Evolutionary conservation across 176 grass and related monocot genomes (phyloP).

Genomic region (Elaeis guineensis): DNA sequence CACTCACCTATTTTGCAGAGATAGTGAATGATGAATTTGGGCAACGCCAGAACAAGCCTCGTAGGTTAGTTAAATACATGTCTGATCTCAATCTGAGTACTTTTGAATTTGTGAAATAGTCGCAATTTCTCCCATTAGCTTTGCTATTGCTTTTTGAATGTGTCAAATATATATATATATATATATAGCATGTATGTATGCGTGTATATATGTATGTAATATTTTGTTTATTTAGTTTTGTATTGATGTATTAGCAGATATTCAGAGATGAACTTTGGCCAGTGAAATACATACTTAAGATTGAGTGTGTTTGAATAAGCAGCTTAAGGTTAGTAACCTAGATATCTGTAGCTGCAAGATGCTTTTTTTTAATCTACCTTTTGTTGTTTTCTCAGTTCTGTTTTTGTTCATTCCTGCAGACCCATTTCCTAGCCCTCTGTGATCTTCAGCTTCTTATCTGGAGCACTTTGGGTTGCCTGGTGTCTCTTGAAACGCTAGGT

Average conservation of each 20-base stretch:
- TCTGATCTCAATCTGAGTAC: not conserved
- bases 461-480: slow-evolving; percentile 5
- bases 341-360: not conserved
- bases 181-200: too few species aligned
- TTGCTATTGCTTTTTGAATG: too few species aligned
- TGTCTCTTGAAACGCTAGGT: slow-evolving; percentile 5
- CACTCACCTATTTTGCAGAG: slow-evolving; percentile 38
- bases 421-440: not conserved
- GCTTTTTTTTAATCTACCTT: not conserved
- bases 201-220: too few species aligned
- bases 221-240: slow-evolving; percentile 16
- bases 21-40: slow-evolving; percentile 61
- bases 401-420: not conserved
- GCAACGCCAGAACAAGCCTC: slow-evolving; percentile 93
- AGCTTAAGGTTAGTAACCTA: slow-evolving; percentile 22
- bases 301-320: slow-evolving; percentile 15
- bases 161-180: not conserved
- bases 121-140: not conserved
- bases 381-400: not conserved
- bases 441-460: slow-evolving; percentile 22
- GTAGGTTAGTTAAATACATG: slow-evolving; percentile 40
- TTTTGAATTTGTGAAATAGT: not conserved
- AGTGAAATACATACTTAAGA: slow-evolving; percentile 52
- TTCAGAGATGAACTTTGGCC: slow-evolving; percentile 97
- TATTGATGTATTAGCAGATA: slow-evolving; percentile 49